phyloP scores from a whole-genome alignment of 148 eudicot species.

The Vaccinium vitisidaea region DNA sequence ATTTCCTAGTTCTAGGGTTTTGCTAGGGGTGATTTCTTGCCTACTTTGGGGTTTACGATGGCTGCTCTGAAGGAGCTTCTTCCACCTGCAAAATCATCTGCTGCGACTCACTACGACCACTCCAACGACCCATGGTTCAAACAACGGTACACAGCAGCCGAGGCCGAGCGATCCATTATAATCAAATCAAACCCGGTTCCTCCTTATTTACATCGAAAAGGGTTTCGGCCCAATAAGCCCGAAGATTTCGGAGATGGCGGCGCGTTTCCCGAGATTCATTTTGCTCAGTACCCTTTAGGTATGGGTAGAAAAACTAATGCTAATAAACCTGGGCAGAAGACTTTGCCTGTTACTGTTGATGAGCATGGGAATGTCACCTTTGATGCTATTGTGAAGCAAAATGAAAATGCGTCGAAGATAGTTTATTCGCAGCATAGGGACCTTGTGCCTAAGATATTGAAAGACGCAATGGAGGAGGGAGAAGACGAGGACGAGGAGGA shows the following conservation, averaged over 20 bases:
- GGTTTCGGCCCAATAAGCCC: constrained; percentile 63
- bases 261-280: constrained; percentile 77
- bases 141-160: constrained; percentile 51
- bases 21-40: not conserved
- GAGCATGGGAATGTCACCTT: constrained; percentile 66
- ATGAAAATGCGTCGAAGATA: constrained; percentile 71
- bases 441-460: constrained; percentile 63
- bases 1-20: not conserved
- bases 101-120: constrained; percentile 52
- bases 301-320: constrained; percentile 67
- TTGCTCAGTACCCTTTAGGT: constrained; percentile 75
- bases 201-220: constrained; percentile 52
- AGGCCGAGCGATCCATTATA: constrained; percentile 49
- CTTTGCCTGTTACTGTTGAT: constrained; percentile 71
- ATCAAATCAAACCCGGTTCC: constrained; percentile 49
- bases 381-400: constrained; percentile 82
- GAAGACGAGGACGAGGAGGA: constrained; percentile 49
- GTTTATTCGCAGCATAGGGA: constrained; percentile 72
- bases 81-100: constrained; percentile 57
- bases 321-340: constrained; percentile 44
- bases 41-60: constrained; percentile 27
- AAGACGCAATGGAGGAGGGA: constrained; percentile 42
- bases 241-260: constrained; percentile 93
- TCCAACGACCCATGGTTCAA: constrained; percentile 86
- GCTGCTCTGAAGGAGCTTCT: constrained; percentile 61